Evolutionary conservation across 2,329 filamentous ascomycete genomes (phyloP), one percentile per base, ranked within the genome.

Genomic region (Lachnellula cervina): DNA sequence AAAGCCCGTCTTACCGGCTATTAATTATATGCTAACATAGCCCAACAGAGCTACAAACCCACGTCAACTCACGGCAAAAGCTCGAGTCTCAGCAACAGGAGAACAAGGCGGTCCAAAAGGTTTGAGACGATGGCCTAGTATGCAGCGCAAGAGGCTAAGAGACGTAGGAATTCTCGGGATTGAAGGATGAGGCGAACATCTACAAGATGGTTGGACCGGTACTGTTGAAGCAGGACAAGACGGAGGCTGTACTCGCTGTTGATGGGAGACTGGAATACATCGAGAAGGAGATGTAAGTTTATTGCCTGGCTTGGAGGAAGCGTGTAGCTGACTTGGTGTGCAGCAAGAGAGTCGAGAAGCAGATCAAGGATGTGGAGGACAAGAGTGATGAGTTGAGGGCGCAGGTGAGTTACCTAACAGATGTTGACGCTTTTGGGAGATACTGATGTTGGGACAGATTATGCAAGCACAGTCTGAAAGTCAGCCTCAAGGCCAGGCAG

Each of bases 171-270:
- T 97, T 97, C 71, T 79, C 83, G 42, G 80, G 81, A 52, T 79
- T 97, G 57, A 82, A 86, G 65, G 87, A 92, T 38, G 88, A 87
- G 64, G 88, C 95, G 68, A 90, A 85, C 61, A 96, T 99, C 72
- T 99, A 96, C 82, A 99, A 97, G 75, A 83, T 97, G 43, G 85
- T 96, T 47, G 94, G 94, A 0, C 94, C 94, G 0, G 89, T 97
- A 6, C 76, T 99, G 38, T 74, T 99, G 68, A 97, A 97, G 79
- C 94, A 99, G 73, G 94, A 97, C 56, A 92, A 89, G 72, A 76
- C 83, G 1, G 94, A 99, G 71, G 94, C 94, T 0, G 85, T 91
- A 62, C 88, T 89, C 78, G 92, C 91, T 0, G 94, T 99, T 17
- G 90, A 95, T 65, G 90, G 90, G 19, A 84, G 94, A 23, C 73